Evolutionary conservation across 2,329 filamentous ascomycete species (phyloP).

Genomic region (Scytalidium sp.): DNA sequence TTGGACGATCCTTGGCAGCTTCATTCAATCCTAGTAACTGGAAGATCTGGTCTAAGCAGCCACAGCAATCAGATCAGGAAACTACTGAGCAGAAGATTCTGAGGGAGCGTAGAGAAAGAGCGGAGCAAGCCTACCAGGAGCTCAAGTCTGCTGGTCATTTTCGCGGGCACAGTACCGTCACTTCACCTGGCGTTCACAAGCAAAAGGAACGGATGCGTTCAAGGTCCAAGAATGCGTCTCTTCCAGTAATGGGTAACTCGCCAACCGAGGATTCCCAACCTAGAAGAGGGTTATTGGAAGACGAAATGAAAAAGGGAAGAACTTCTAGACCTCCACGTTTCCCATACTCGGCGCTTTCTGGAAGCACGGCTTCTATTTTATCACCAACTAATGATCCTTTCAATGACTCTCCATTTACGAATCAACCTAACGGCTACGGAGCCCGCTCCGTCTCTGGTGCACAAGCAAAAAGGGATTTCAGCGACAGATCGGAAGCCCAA

Average conservation of each 20-base stretch:
- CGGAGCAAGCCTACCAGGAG: conserved; percentile 49
- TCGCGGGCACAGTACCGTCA: conserved; percentile 10
- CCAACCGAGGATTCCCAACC: neutral
- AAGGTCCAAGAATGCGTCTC: neutral
- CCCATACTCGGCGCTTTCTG: neutral
- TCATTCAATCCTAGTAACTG: conserved; percentile 52
- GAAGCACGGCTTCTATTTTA: conserved; percentile 7
- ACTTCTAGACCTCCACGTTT: neutral
- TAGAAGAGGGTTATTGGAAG: conserved; percentile 9
- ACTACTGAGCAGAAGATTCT: conserved; percentile 39
- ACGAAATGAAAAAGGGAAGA: conserved; percentile 23
- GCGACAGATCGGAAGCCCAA: conserved; percentile 18
- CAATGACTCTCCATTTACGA: conserved; percentile 6
- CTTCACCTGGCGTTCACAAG: neutral
- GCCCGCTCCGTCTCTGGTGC: conserved; percentile 3
- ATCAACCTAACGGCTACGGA: neutral
- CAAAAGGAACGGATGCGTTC: neutral
- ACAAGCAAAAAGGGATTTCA: conserved; percentile 14
- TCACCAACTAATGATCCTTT: conserved; percentile 12
- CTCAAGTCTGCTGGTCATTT: conserved; percentile 49
- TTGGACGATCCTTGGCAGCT: conserved; percentile 50
- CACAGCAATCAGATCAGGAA: conserved; percentile 16
- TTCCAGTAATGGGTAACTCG: too few relatives aligned
- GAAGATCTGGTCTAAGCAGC: conserved; percentile 32
- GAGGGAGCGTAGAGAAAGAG: conserved; percentile 38